Evolutionary conservation across 1,139 yeast species (phyloP).

Genomic region (Diutina siamensis): DNA sequence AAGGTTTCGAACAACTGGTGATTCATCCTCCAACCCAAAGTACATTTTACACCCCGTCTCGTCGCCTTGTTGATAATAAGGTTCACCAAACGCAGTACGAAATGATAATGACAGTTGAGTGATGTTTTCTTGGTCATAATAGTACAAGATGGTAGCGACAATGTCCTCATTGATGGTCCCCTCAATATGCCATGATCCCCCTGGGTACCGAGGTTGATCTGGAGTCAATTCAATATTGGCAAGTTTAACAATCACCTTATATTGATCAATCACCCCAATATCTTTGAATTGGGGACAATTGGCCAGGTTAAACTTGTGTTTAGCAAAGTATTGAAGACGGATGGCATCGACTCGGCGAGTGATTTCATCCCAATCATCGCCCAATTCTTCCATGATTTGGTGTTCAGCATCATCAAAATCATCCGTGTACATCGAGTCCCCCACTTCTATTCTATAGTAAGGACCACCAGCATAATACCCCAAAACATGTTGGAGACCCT

Average conservation of each 20-base stretch:
- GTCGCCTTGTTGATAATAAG: conserved; percentile 23
- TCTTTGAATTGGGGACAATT: too few relatives aligned
- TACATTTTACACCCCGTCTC: not conserved
- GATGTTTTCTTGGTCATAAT: conserved; percentile 31
- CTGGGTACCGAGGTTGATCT: conserved; percentile 25
- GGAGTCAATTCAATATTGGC: conserved; percentile 32
- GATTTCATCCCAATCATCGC: too few relatives aligned
- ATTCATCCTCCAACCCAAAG: conserved; percentile 16
- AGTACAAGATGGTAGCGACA: conserved; percentile 30
- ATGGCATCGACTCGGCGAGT: too few relatives aligned
- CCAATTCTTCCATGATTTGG: too few relatives aligned
- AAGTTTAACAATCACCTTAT: too few relatives aligned
- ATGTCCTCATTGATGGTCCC: conserved; percentile 33
- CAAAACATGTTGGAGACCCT: not conserved
- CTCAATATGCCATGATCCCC: conserved; percentile 38
- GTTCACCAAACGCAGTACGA: conserved; percentile 22
- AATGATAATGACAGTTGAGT: conserved; percentile 24
- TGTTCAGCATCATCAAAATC: too few relatives aligned
- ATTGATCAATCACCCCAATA: too few relatives aligned
- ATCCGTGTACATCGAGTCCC: too few relatives aligned
- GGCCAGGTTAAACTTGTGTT: too few relatives aligned
- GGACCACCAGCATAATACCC: too few relatives aligned
- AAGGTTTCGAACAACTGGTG: conserved; percentile 12
- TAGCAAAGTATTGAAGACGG: too few relatives aligned
- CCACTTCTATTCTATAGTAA: too few relatives aligned